Evolutionary conservation across 441 rosid genomes (phyloP).

Genomic region (Cnidoscolus chayamansa): DNA sequence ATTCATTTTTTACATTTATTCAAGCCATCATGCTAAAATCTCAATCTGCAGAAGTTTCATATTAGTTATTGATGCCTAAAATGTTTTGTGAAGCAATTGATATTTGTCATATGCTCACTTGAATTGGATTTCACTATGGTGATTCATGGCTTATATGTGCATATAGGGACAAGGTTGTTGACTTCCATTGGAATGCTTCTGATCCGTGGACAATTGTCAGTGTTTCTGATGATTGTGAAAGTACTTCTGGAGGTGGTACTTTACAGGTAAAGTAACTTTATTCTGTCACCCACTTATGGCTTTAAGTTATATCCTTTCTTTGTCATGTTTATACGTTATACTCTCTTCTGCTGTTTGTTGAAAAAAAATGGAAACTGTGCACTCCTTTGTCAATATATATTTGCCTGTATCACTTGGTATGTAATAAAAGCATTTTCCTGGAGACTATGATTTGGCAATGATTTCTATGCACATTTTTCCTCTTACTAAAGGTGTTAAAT

Average conservation of each 20-base stretch:
- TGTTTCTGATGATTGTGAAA: constrained; percentile 48
- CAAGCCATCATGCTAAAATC: background rate
- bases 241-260: constrained; percentile 50
- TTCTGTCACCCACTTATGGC: background rate
- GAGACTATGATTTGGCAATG: background rate
- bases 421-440: background rate
- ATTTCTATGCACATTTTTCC: background rate
- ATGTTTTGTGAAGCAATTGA: background rate
- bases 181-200: constrained; percentile 29
- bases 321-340: background rate
- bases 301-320: background rate
- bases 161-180: constrained; percentile 29
- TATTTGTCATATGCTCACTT: background rate
- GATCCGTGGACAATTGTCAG: constrained; percentile 36
- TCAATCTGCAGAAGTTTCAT: constrained; percentile 1
- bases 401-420: background rate
- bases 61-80: background rate
- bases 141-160: background rate
- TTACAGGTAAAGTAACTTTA: constrained; percentile 34
- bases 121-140: background rate
- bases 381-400: background rate
- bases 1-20: background rate
- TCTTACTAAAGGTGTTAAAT: background rate
- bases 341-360: background rate
- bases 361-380: background rate